Evolutionary conservation across 2,329 filamentous ascomycete genomes (phyloP), one percentile per base, ranked within the genome.

Genomic region (Penicillium sp.): DNA sequence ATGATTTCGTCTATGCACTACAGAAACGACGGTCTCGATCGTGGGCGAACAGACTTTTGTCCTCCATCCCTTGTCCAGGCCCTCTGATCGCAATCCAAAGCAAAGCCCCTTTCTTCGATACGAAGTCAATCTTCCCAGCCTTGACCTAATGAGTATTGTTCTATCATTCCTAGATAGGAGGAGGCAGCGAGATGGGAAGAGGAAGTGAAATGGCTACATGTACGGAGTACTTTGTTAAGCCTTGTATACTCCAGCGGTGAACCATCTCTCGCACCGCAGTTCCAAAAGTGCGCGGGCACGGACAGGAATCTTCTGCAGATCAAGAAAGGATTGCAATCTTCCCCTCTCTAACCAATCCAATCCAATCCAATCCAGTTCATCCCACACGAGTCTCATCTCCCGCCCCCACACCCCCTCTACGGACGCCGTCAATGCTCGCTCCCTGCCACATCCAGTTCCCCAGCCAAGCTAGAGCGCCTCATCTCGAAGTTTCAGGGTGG

Each of bases 401-500:
- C 45, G 29, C 45, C 45, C 49, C 47, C 49, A 44, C 40, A 47
- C 34, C 49, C 34, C 48, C 42, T 41, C 39, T 46, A 20, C 49
- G 18, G 45, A 32, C 10, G 20, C 46, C 24, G 49, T 58, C 52
- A 54, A 52, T 53, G 52, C 49, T 41, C 47, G 54, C 42, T 57
- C 55, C 53, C 55, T 60, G 59, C 59, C 60, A 61, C 58, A 56
- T 55, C 46, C 42, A 36, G 29, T 51, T 43, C 30, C 18, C 36
- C 30, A 44, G 27, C 50, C 46, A 49, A 50, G 39, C n/a, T n/a
- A 15, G 21, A 36, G 49, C 48, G 49, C 53, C 52, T 58, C 47
- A 45, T 42, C 51, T 23, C 33, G 34, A 33, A 26, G 59, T 60
- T 63, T 62, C 59, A 63, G 57, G 57, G 50, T 60, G 45, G 58